Conservation (phyloP, 805 yeast genomes). For the Candida vartiovaarae region DNA sequence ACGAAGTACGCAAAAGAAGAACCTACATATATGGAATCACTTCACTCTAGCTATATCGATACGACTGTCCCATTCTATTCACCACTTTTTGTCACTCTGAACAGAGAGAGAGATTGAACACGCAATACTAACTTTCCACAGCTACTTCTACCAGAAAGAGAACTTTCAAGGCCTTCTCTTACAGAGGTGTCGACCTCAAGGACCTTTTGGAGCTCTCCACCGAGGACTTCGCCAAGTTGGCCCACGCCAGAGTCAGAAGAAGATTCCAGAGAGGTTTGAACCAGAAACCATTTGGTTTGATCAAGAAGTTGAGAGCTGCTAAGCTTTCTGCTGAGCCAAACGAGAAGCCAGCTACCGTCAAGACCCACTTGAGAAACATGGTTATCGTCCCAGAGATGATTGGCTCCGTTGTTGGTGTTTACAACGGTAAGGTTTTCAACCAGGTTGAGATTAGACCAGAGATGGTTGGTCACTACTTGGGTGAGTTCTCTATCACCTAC, state of each 20-base stretch:
- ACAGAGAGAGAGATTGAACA: too few species aligned
- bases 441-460: constrained; percentile 98
- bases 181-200: constrained; percentile 97
- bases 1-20: too few species aligned
- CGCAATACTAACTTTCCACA: constrained; percentile 17
- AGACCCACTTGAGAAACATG: constrained; percentile 99
- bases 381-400: constrained; percentile 99
- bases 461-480: constrained; percentile 99
- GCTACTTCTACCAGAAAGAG: constrained; percentile 58
- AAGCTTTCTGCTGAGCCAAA: constrained; percentile 82
- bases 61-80: too few species aligned
- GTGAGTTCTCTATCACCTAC: constrained; percentile 99
- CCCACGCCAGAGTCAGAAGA: constrained; percentile 99
- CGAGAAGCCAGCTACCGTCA: constrained; percentile 97
- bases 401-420: constrained; percentile 96
- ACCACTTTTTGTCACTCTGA: too few species aligned
- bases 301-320: constrained; percentile 97
- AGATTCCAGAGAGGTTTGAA: constrained; percentile 98
- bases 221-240: constrained; percentile 94
- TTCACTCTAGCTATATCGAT: too few species aligned
- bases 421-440: constrained; percentile 99
- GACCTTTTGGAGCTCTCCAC: constrained; percentile 89
- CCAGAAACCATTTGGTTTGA: constrained; percentile 90
- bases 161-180: constrained; percentile 92
- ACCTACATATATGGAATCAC: too few species aligned